Base-by-base conservation (phyloP, 768 basidiomycete species). In the Mycena vitilis region DNA sequence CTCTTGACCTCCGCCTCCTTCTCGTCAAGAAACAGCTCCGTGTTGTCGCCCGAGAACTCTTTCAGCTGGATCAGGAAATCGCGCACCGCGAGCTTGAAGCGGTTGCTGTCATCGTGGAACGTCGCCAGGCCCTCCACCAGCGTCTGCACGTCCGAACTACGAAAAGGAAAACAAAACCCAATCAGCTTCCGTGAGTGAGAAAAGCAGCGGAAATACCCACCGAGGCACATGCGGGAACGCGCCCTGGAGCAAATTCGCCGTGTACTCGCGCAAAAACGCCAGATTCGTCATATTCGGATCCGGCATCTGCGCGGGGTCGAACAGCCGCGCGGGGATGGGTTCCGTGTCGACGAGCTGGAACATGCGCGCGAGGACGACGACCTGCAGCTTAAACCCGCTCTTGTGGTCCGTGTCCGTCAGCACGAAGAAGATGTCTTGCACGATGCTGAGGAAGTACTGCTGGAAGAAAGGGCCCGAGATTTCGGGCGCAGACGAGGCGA, bases 1-100 rank as follows among this genome's bases (percentile, higher is more conserved):
- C 82, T 84, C 78, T 91, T 87, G 25, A 85, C 83, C 78, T 97
- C 97, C 6, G 88, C 87, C 79, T 98, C 96, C 80, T 95, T 97
- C 81, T 99, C 97, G 75, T 98, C 96, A 72, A 95, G 84, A 82
- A 85, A 98, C 47, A 98, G 83, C 72, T 98, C 98, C 16, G 95
- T 82, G 72, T 97, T 96, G 75, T 98, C 96, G 13, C 92, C 93
- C 11, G 69, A 95, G 82, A 98, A 99, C 81, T 99, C 98, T 77
- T 97, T 97, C 69, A 99, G 89, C 73, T 96, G 93, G 73, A 99
- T 95, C 65, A 99, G 88, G 91, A 99, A 99, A 80, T 99, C 98
- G 60, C 97, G 94, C 54, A 98, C 86, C 20, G 93, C 91, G 73
- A 95, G 84, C 82, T 98, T 98, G 91, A 99, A 99, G 71, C 93